These are phyloP conservation scores for Rostrohypoxylon terebratum DNA, from an alignment of 495 filamentous ascomycete genomes.

Conservation along the genomic window DNA sequence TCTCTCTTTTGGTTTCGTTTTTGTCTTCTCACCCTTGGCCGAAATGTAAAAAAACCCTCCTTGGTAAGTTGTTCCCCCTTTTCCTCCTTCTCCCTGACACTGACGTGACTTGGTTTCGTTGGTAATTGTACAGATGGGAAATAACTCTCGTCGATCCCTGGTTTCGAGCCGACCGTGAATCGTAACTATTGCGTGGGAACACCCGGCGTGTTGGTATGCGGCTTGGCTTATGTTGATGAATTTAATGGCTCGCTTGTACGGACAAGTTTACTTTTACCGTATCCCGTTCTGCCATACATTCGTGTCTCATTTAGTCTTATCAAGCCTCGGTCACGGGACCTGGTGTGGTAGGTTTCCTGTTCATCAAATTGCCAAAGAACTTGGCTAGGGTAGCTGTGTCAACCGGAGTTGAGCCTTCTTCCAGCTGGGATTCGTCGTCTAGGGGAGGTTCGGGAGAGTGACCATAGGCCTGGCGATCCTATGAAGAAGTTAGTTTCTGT, in stretches of 20 bases:
- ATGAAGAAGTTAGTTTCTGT: conserved; percentile 32
- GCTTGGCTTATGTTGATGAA: not conserved
- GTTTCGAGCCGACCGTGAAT: conserved; percentile 1
- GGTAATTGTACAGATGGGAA: conserved; percentile 33
- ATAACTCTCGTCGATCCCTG: not conserved
- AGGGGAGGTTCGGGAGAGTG: conserved; percentile 52
- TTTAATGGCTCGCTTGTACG: not conserved
- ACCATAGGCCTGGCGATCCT: conserved; percentile 62
- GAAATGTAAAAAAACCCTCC: conserved; percentile 5
- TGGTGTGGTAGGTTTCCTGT: conserved; percentile 47
- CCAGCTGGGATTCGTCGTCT: conserved; percentile 47
- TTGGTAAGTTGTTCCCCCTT: not conserved
- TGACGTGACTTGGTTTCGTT: not conserved
- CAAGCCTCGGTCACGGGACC: conserved; percentile 34
- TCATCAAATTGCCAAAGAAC: conserved; percentile 64
- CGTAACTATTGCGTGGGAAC: not conserved
- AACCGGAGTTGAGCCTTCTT: conserved; percentile 52
- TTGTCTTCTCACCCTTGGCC: conserved; percentile 21
- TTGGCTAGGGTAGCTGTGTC: conserved; percentile 63
- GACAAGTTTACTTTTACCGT: not conserved
- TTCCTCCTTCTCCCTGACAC: conserved; percentile 10
- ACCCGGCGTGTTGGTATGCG: not conserved
- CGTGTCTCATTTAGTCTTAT: conserved; percentile 4
- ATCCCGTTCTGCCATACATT: not conserved
- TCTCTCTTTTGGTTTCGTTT: not conserved